phyloP scores from a whole-genome alignment of 2,329 filamentous ascomycete species.

The Penicillium thymicola region DNA sequence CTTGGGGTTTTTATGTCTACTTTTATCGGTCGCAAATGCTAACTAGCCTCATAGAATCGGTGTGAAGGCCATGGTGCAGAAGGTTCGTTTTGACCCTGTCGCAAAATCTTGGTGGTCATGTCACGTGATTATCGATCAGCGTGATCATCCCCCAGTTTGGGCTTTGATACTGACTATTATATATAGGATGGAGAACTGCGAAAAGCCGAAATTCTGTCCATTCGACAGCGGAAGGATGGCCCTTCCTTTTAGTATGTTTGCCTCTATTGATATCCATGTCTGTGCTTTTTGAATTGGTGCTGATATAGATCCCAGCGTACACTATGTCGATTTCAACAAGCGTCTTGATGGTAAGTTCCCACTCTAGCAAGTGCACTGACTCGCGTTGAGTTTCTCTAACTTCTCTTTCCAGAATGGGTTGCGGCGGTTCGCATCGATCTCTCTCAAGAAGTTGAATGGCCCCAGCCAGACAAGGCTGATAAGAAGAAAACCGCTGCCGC shows the following conservation, averaged over 20 bases:
- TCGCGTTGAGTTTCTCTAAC: conserved; percentile 26
- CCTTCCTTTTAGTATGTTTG: conserved; percentile 70
- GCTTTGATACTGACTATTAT: conserved; percentile 10
- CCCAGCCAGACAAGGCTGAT: conserved; percentile 82
- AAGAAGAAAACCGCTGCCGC: conserved; percentile 68
- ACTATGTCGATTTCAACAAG: conserved; percentile 98
- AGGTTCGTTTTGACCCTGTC: conserved; percentile 51
- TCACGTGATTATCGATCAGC: conserved; percentile 32
- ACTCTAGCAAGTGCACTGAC: background rate
- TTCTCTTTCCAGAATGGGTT: conserved; percentile 74
- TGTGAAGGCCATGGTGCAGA: conserved; percentile 65
- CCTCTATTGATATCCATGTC: no score
- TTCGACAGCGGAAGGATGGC: conserved; percentile 82
- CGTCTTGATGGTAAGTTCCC: conserved; percentile 55
- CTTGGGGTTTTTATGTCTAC: background rate
- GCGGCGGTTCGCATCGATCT: conserved; percentile 79
- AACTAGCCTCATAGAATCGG: conserved; percentile 53
- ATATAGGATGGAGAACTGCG: conserved; percentile 72
- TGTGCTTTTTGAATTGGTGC: background rate
- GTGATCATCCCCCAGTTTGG: background rate
- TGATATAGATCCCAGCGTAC: conserved; percentile 55
- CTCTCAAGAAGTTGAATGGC: conserved; percentile 91
- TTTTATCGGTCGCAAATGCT: conserved; percentile 38
- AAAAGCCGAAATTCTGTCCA: conserved; percentile 94
- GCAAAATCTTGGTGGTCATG: conserved; percentile 18